Conservation (phyloP, 2,329 filamentous ascomycete genomes). For the Arthrobotrys pseudoclavata region DNA sequence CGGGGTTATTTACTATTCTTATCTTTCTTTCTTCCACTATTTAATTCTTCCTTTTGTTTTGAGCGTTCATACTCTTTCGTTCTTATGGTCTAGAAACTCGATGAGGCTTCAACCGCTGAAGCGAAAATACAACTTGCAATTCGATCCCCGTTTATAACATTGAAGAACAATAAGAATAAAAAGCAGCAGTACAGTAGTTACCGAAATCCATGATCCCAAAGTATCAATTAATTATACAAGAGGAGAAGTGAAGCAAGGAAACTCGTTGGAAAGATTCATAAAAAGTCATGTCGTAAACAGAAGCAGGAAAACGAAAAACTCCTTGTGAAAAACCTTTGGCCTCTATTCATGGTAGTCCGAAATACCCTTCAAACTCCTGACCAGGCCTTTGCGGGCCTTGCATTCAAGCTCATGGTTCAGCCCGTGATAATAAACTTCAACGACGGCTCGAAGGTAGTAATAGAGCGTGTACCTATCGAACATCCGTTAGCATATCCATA, state of each 20-base stretch:
- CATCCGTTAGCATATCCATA: constrained; percentile 17
- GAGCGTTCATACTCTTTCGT: constrained; percentile 10
- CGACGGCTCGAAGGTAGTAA: constrained; percentile 48
- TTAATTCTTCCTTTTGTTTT: constrained; percentile 8
- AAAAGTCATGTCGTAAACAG: constrained; percentile 1
- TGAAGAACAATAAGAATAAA: not conserved
- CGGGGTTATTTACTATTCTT: not conserved
- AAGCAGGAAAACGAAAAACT: not conserved
- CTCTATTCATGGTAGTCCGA: constrained; percentile 43
- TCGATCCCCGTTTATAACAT: constrained; percentile 2
- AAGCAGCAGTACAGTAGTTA: not conserved
- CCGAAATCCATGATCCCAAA: not conserved
- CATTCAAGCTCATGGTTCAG: constrained; percentile 45
- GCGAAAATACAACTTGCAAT: constrained; percentile 3
- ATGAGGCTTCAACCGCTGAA: not conserved
- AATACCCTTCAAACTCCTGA: constrained; percentile 51
- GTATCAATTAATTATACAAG: constrained; percentile 20
- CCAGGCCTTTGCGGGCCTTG: constrained; percentile 49
- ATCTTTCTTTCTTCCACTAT: constrained; percentile 9
- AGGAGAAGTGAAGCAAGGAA: constrained; percentile 15
- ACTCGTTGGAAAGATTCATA: constrained; percentile 10
- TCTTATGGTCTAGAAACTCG: not conserved
- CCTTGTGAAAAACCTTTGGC: not conserved
- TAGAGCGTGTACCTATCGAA: constrained; percentile 44
- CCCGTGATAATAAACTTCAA: constrained; percentile 57